A percentile compares a stretch with the other conserved stretches of the same genome.
These are phyloP conservation scores for Trichoderma hamatum DNA, from an alignment of 2,329 filamentous ascomycete species.

Conservation along the genomic window DNA sequence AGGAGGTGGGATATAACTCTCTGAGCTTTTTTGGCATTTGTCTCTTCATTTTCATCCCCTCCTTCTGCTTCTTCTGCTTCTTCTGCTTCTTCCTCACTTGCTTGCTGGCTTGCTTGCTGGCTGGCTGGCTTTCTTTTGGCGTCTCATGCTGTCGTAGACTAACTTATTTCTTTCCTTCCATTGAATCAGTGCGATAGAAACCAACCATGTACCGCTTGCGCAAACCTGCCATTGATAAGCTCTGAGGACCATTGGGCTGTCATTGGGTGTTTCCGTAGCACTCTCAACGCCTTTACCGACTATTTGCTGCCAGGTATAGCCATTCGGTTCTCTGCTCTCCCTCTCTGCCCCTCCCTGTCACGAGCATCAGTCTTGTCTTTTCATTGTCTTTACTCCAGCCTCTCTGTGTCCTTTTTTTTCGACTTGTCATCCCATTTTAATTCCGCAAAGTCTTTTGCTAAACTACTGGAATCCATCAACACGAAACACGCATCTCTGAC, in stretches of 20 bases:
- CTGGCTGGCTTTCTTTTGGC: background rate
- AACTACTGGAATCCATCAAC: background rate
- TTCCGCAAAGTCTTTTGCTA: background rate
- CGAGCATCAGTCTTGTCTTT: background rate
- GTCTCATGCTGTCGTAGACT: background rate
- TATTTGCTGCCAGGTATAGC: constrained; percentile 53
- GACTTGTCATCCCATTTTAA: background rate
- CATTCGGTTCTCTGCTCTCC: constrained; percentile 25
- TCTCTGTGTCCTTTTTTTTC: background rate
- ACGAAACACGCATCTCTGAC: constrained; percentile 31
- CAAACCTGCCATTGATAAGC: constrained; percentile 42
- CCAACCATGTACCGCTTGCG: constrained; percentile 53
- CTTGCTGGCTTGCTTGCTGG: background rate
- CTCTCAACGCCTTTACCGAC: constrained; percentile 52
- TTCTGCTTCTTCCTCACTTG: background rate
- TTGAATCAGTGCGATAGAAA: constrained; percentile 53
- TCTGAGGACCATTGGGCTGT: constrained; percentile 51
- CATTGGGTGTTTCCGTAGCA: constrained; percentile 56
- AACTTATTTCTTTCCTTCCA: background rate
- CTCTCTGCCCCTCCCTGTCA: background rate
- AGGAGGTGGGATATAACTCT: constrained; percentile 44
- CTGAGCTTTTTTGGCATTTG: background rate
- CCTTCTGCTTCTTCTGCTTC: background rate
- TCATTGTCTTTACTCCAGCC: background rate
- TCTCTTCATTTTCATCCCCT: background rate